Base-by-base conservation (phyloP, 164 flowering plant species). In the Euptelea pleiosperma region DNA sequence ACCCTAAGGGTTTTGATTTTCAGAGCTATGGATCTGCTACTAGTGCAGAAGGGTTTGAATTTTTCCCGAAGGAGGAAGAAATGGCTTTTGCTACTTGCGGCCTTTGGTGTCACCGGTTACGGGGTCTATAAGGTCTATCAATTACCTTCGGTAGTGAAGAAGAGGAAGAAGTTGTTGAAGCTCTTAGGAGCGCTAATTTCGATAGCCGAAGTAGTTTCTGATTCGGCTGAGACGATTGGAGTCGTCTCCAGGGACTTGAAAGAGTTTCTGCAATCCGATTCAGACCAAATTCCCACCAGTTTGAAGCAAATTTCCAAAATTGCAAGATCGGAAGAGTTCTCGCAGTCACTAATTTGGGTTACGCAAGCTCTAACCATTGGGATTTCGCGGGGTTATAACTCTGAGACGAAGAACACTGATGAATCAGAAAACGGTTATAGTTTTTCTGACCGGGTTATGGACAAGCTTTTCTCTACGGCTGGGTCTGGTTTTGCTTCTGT, bases 401-500 rank as follows among this genome's bases (percentile, higher is more conserved):
- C 49, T 3, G 73, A 51, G 42, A 59, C 43, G 1, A 29, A 56
- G 22, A 52, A 49, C 24, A 63, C 48, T 43, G 55, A 33, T 21
- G 73, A 48, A 11, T 58, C 56, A 2, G 46, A 3, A 0, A 55
- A 15, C 6, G 40, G 29, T 64, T 60, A 73, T 2, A 59, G 73
- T 62, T 69, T 80, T 52, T 0, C 77, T 40, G 87, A 83, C 50
- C 68, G 63, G 58, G 61, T 82, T 37, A 60, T 86, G 70, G 96
- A 88, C 33, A 82, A 58, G 76, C 14, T 90, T 44, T 75, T 82
- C 61, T 80, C 95, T 3, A 58, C 65, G 11, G 84, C 83, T 30
- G 99, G 99, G 42, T 66, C 85, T 47, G 97, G 99, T 33, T 93
- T 93, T 71, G 92, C 72, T 50, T 88, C 95, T 2, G 89, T 79